Evolutionary conservation across 2,329 filamentous ascomycete species (phyloP), one percentile per base, ranked within the genome.

Genomic region (Calonectria hongkongensis): DNA sequence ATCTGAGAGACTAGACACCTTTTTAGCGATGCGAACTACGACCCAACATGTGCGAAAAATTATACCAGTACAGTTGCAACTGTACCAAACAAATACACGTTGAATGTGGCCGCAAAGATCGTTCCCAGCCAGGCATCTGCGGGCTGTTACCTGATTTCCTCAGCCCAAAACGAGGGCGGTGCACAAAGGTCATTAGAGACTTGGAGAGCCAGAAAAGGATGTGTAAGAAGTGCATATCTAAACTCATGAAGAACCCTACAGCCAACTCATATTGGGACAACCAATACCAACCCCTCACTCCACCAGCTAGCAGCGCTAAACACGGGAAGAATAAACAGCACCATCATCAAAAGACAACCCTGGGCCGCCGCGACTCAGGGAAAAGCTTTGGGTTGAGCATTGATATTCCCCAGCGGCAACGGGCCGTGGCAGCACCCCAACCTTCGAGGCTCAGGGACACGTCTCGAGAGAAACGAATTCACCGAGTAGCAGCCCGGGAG

Each of bases 151-250:
- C 33, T 18, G 54, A 39, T 5, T 60, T 33, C 21, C 13, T 60
- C 36, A 25, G 54, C 7, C 21, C 54, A 3, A 60, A 41, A 8
- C 54, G n/a, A 15, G n/a, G 18, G 36, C 33, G 33, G 2, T 60
- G 54, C 54, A 60, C 54, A 41, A 60, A 18, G 15, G 39, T 39
- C 15, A 60, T 60, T 15, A 13, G 25, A 27, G 21, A 8, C 15
- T 12, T 60, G 7, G 30, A 39, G 7, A 21, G 30, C 3, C 33
- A 25, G 21, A 25, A 60, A 3, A 41, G 16, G 54, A 60, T 60
- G 54, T 60, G 54, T 21, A 60, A 60, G 10, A 41, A 13, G 8
- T 60, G 54, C 54, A 60, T 60, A 27, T 41, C 54, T 15, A 41
- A 21, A 21, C 9, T 60, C 9, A 60, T 39, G 25, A 39, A 27